Evolutionary conservation across 352 stramenopile species (phyloP).

Genomic region (Globisporangium okanoganense): DNA sequence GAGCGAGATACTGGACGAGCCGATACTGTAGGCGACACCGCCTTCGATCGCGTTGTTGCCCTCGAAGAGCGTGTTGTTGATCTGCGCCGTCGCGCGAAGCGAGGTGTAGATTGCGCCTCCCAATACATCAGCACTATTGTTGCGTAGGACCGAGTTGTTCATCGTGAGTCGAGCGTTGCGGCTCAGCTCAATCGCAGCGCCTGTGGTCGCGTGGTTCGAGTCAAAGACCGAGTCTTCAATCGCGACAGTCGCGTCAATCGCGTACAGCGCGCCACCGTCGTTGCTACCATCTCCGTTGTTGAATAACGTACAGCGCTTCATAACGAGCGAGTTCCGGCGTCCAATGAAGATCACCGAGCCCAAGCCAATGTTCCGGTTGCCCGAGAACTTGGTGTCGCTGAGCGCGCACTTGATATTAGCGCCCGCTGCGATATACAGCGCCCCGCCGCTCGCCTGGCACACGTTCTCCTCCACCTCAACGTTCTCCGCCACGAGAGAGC

Average conservation of each 20-base stretch:
- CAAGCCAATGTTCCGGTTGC: slow-evolving; percentile 44
- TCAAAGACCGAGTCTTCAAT: slow-evolving; percentile 32
- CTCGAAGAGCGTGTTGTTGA: slow-evolving; percentile 28
- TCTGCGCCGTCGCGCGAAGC: slow-evolving; percentile 28
- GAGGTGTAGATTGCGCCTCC: slow-evolving; percentile 52
- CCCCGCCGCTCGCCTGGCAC: slow-evolving; percentile 43
- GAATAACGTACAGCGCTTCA: slow-evolving; percentile 21
- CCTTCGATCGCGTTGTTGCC: slow-evolving; percentile 43
- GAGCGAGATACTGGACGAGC: slow-evolving; percentile 28
- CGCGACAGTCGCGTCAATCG: slow-evolving; percentile 30
- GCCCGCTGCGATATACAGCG: slow-evolving; percentile 39
- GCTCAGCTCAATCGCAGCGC: slow-evolving; percentile 47
- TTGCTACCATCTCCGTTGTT: slow-evolving; percentile 33
- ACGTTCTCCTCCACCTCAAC: slow-evolving; percentile 27
- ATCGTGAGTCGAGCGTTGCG: slow-evolving; percentile 31
- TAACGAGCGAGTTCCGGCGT: slow-evolving; percentile 36
- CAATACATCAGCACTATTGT: slow-evolving; percentile 31
- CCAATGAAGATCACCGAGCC: slow-evolving; percentile 52
- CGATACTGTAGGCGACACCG: slow-evolving; percentile 40
- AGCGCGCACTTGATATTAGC: slow-evolving; percentile 22
- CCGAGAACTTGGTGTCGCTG: slow-evolving; percentile 25
- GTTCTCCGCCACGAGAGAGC: slow-evolving; percentile 19
- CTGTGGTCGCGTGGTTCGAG: slow-evolving; percentile 35
- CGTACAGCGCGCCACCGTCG: slow-evolving; percentile 44
- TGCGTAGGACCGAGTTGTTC: slow-evolving; percentile 21